These are phyloP conservation scores for Boletus mariae DNA, from an alignment of 1,284 basidiomycete genomes.

Conservation along the genomic window DNA sequence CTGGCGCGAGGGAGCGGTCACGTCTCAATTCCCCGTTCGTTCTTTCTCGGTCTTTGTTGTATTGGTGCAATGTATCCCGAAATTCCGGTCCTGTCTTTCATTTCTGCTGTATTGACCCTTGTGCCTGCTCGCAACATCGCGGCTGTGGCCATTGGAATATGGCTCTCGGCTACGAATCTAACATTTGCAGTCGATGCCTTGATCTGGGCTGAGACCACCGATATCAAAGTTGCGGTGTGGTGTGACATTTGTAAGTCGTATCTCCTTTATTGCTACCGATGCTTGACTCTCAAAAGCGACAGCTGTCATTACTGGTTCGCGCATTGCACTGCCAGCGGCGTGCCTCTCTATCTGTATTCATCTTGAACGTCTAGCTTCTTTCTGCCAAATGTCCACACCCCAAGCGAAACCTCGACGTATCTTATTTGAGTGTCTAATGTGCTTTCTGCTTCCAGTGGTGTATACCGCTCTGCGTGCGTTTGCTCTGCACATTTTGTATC, in stretches of 20 bases:
- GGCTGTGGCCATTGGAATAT: constrained; percentile 39
- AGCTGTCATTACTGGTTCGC: constrained; percentile 41
- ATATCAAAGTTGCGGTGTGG: constrained; percentile 28
- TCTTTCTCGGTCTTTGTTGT: constrained; percentile 9
- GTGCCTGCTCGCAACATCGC: constrained; percentile 45
- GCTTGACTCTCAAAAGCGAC: constrained; percentile 40
- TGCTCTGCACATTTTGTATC: neutral
- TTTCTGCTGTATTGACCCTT: constrained; percentile 41
- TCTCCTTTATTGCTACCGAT: neutral
- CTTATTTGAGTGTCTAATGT: constrained; percentile 49
- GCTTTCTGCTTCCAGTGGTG: constrained; percentile 50
- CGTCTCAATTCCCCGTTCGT: constrained; percentile 9
- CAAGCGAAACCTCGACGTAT: constrained; percentile 32
- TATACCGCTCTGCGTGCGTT: constrained; percentile 59
- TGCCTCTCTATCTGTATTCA: constrained; percentile 45
- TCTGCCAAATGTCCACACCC: constrained; percentile 18
- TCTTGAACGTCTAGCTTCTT: constrained; percentile 31
- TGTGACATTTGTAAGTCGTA: constrained; percentile 36
- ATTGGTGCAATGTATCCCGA: constrained; percentile 43
- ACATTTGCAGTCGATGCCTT: constrained; percentile 32
- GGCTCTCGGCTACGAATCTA: constrained; percentile 31
- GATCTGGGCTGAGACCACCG: constrained; percentile 26
- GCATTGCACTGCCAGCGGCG: constrained; percentile 46
- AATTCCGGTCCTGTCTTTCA: constrained; percentile 47
- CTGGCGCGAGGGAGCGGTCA: neutral